Conservation (phyloP, 192 early-diverging fungal species). For the Coemansia sp. region DNA sequence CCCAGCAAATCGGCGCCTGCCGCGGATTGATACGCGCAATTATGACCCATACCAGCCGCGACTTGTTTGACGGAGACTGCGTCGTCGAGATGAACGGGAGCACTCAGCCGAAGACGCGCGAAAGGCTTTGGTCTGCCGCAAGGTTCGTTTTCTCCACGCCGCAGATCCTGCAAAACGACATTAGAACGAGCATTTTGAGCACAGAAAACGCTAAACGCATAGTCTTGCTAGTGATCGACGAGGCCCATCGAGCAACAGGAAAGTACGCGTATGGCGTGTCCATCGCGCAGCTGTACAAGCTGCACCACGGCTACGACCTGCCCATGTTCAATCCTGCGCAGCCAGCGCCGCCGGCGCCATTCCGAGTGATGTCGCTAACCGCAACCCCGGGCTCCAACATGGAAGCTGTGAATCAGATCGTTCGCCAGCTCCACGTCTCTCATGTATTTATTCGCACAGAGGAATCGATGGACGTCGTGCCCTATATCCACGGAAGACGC, state of each 20-base stretch:
- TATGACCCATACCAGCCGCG: slow-evolving; percentile 56
- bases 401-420: slow-evolving; percentile 67
- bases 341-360: slow-evolving; percentile 42
- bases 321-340: slow-evolving; percentile 9
- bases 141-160: slow-evolving; percentile 87
- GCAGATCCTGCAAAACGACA: slow-evolving; percentile 83
- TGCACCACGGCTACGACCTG: slow-evolving; percentile 23
- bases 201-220: slow-evolving; percentile 57
- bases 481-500: slow-evolving; percentile 65
- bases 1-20: slow-evolving; percentile 89
- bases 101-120: slow-evolving; percentile 53
- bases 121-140: slow-evolving; percentile 60
- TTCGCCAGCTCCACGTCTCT: slow-evolving; percentile 72
- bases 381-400: slow-evolving; percentile 80
- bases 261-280: slow-evolving; percentile 79
- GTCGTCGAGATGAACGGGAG: slow-evolving; percentile 65
- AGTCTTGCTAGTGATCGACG: slow-evolving; percentile 78
- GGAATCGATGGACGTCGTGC: slow-evolving; percentile 77
- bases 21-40: slow-evolving; percentile 72
- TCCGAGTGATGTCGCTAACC: slow-evolving; percentile 81
- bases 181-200: slow-evolving; percentile 62
- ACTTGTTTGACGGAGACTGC: slow-evolving; percentile 17
- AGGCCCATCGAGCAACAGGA: slow-evolving; percentile 87
- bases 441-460: slow-evolving; percentile 85
- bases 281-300: slow-evolving; percentile 56